Base-by-base conservation (phyloP, 768 basidiomycete genomes). In the Naganishia vishniacii region DNA sequence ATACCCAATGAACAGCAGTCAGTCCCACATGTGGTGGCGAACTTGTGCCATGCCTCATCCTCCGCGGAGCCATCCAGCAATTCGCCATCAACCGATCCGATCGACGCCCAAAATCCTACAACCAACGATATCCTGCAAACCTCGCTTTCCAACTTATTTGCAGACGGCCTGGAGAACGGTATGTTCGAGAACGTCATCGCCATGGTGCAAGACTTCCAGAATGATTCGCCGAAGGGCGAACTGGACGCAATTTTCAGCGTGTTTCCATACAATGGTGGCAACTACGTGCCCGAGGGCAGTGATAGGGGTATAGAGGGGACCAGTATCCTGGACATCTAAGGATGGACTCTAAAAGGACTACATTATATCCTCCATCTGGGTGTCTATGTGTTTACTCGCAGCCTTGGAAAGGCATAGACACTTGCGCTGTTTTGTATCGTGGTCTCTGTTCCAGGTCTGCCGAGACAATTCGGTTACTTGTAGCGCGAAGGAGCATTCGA, bases 171-270 rank as follows among this genome's bases (percentile, higher is more conserved):
- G 34, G 53, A 56, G 4, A 23, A 20, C 9, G 20, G 40, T 9
- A 56, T 34, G 18, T 56, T 56, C 23, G 53, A 56, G 23, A 56
- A 20, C 32, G n/a, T 56, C 2, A 34, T 56, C 23, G 53, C 53
- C 18, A 34, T 20, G 37, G 53, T 56, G 40, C 53, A 56, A 34
- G 34, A 26, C 2, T 56, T 25, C 53, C 53, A 56, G 37, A 56
- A 56, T 25, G 53, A 25, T 25, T 40, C 23, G 34, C 34, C n/a
- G 23, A n/a, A 51, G 11, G 26, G 12, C 29, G 51, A 31, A 26
- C 53, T 56, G n/a, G 53, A 56, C 37, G 53, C 53, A 15, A 56
- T 56, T 18, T 56, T 56, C 23, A 23, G 32, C 23, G 34, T 56
- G 15, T 12, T 25, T 5, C 13, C 53, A 20, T 40, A 23, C 53